Evolutionary conservation across 2,329 filamentous ascomycete species (phyloP).

Genomic region (Leptographium procerum): DNA sequence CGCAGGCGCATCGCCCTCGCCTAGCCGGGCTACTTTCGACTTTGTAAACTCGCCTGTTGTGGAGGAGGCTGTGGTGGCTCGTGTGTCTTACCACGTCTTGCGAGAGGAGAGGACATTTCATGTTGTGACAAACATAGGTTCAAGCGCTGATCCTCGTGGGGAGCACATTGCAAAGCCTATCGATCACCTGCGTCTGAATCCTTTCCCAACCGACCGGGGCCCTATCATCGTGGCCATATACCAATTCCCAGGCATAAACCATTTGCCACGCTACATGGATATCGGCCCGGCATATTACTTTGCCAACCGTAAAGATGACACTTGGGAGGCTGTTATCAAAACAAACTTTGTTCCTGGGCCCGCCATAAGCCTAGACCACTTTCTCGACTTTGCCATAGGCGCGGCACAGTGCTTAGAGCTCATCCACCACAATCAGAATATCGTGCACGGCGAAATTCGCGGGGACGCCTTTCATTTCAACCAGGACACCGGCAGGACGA

Average conservation of each 20-base stretch:
- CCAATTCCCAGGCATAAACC: conserved; percentile 64
- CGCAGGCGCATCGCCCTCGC: conserved; percentile 20
- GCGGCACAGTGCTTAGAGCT: conserved; percentile 78
- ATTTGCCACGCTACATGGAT: conserved; percentile 57
- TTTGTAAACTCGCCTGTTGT: conserved; percentile 40
- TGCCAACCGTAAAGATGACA: conserved; percentile 40
- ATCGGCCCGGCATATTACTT: conserved; percentile 67
- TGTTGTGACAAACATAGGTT: conserved; percentile 61
- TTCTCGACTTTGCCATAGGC: conserved; percentile 85
- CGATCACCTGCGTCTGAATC: conserved; percentile 62
- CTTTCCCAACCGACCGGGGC: conserved; percentile 55
- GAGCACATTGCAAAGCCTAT: conserved; percentile 71
- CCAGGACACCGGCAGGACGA: conserved; percentile 56
- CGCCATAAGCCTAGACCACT: conserved; percentile 60
- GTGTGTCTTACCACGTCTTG: conserved; percentile 70
- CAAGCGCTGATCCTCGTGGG: conserved; percentile 59
- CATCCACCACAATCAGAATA: conserved; percentile 76
- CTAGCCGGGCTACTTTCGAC: conserved; percentile 8
- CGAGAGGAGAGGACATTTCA: conserved; percentile 82
- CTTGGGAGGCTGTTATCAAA: conserved; percentile 32
- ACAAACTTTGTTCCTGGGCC: conserved; percentile 34
- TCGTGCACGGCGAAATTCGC: conserved; percentile 83
- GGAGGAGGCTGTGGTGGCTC: conserved; percentile 62
- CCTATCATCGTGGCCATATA: conserved; percentile 73
- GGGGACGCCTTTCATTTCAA: conserved; percentile 88